A percentile compares a stretch with the other conserved stretches of the same genome.
Evolutionary conservation across 2,329 filamentous ascomycete species (phyloP).

Genomic region (Endocalyx cinctus): DNA sequence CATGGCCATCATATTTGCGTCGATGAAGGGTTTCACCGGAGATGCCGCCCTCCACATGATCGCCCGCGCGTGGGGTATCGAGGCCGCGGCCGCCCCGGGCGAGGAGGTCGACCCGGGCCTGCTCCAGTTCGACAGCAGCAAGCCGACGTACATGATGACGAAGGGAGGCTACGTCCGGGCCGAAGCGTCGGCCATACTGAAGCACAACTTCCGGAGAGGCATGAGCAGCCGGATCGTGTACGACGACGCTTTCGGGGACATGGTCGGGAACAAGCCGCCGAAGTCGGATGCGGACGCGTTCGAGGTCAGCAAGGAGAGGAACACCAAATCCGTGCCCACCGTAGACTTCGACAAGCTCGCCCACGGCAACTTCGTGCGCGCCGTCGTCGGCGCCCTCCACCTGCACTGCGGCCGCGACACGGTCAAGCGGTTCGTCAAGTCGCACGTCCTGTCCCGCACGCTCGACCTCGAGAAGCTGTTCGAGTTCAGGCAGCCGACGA

Average conservation of each 20-base stretch:
- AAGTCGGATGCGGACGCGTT: slow-evolving; percentile 10
- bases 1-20: slow-evolving; percentile 79
- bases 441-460: slow-evolving; percentile 77
- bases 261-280: slow-evolving; percentile 23
- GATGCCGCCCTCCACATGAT: slow-evolving; percentile 68
- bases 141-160: slow-evolving; percentile 39
- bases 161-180: slow-evolving; percentile 49
- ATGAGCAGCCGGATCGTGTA: slow-evolving; percentile 74
- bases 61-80: slow-evolving; percentile 85
- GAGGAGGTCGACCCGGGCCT: slow-evolving; percentile 88
- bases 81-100: slow-evolving; percentile 79
- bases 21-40: slow-evolving; percentile 80
- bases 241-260: slow-evolving; percentile 80
- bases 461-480: slow-evolving; percentile 76
- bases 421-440: slow-evolving; percentile 76
- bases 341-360: slow-evolving; percentile 37
- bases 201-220: slow-evolving; percentile 59
- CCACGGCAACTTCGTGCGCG: slow-evolving; percentile 72
- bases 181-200: slow-evolving; percentile 41
- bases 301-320: slow-evolving; percentile 16
- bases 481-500: slow-evolving; percentile 75
- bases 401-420: slow-evolving; percentile 74
- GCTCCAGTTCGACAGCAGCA: slow-evolving; percentile 67
- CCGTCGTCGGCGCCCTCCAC: slow-evolving; percentile 80
- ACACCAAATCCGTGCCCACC: slow-evolving; percentile 18